phyloP scores from a whole-genome alignment of 2,329 filamentous ascomycete genomes.

The Aureobasidium uvarum region DNA sequence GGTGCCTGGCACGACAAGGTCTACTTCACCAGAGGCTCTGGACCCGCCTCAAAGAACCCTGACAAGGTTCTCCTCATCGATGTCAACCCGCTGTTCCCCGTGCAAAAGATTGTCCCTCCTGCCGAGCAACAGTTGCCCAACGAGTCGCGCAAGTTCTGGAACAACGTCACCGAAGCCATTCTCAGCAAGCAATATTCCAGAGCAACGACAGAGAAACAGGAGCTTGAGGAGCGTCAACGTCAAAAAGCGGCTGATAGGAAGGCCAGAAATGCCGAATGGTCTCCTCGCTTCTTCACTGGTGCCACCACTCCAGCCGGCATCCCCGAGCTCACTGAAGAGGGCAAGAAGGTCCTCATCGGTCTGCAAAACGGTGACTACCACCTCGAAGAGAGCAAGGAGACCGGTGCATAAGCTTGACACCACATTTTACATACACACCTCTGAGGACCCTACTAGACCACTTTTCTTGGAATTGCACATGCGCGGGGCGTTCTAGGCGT shows the following conservation, averaged over 20 bases:
- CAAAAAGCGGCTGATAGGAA: constrained; percentile 80
- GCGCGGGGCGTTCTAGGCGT: constrained; percentile 18
- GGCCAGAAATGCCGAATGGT: constrained; percentile 66
- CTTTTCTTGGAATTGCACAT: constrained; percentile 16
- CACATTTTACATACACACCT: not conserved
- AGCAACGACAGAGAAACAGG: constrained; percentile 83
- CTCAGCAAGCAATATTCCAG: constrained; percentile 74
- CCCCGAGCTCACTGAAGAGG: constrained; percentile 63
- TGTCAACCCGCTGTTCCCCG: constrained; percentile 75
- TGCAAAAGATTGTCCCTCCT: constrained; percentile 76
- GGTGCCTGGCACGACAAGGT: constrained; percentile 80
- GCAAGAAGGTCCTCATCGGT: constrained; percentile 56
- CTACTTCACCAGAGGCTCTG: constrained; percentile 56
- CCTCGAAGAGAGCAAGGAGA: constrained; percentile 48
- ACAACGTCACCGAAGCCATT: constrained; percentile 82
- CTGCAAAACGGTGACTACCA: constrained; percentile 54
- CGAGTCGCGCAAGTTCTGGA: constrained; percentile 87
- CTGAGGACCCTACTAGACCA: constrained; percentile 1
- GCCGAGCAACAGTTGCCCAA: constrained; percentile 76
- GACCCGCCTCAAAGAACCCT: constrained; percentile 48
- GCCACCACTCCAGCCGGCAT: constrained; percentile 59
- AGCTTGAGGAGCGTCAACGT: constrained; percentile 86
- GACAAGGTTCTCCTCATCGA: constrained; percentile 76
- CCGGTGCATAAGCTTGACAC: constrained; percentile 35
- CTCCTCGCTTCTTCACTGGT: constrained; percentile 81